These are phyloP conservation scores for Aurantiochytrium sp. DNA, from an alignment of 108 stramenopile genomes.

Conservation along the genomic window DNA sequence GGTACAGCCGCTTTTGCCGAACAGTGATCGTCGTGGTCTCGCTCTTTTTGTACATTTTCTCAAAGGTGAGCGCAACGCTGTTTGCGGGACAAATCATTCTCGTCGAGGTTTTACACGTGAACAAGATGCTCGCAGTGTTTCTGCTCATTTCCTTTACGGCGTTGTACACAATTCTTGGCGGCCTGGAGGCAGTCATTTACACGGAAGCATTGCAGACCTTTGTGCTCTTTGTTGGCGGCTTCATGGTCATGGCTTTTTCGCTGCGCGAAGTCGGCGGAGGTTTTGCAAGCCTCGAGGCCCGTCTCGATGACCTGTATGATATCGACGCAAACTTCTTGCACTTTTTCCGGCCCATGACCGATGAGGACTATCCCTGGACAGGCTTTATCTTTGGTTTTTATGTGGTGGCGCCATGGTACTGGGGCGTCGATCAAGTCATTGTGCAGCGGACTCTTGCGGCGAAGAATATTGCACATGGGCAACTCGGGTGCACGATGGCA, in stretches of 20 bases:
- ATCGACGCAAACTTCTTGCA: neutral
- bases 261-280: neutral
- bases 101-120: neutral
- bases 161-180: neutral
- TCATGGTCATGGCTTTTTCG: neutral
- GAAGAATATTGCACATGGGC: neutral
- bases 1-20: neutral
- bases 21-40: neutral
- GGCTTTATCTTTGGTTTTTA: neutral
- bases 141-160: neutral
- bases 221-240: neutral
- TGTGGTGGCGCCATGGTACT: neutral
- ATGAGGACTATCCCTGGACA: neutral
- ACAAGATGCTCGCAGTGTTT: neutral
- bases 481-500: neutral
- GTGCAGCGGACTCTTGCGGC: neutral
- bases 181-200: conserved; percentile 11
- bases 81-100: neutral
- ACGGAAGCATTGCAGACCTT: neutral
- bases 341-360: neutral
- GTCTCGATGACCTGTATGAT: neutral
- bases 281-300: neutral
- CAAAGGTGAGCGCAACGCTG: neutral
- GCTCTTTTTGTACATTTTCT: neutral
- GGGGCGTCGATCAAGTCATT: conserved; percentile 13